These are phyloP conservation scores for Schwanniomyces sp. DNA, from an alignment of 805 yeast species.

Conservation along the genomic window DNA sequence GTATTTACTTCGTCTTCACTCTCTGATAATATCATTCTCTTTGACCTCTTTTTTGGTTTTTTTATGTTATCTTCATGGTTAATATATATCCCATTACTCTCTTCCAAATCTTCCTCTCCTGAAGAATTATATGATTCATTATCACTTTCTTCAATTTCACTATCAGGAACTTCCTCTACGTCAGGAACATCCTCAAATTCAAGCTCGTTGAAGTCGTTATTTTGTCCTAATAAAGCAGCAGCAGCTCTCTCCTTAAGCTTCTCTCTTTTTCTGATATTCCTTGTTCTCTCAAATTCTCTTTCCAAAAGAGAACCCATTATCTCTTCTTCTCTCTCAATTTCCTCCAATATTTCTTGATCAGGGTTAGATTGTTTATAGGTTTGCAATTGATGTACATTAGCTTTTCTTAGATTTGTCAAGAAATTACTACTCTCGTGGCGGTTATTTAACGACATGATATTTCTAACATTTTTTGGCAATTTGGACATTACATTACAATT, in stretches of 20 bases:
- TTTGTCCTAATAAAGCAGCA: slow-evolving; percentile 24
- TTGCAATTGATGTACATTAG: slow-evolving; percentile 45
- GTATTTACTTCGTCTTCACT: slow-evolving; percentile 18
- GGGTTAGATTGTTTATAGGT: slow-evolving; percentile 20
- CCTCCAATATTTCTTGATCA: slow-evolving; percentile 29
- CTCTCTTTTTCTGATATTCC: slow-evolving; percentile 44
- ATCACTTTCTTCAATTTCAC: slow-evolving; percentile 21
- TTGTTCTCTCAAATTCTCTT: slow-evolving; percentile 50
- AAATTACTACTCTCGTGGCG: slow-evolving; percentile 18
- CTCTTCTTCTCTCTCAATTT: slow-evolving; percentile 43
- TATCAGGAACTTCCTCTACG: slow-evolving; percentile 15
- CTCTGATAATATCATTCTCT: slow-evolving; percentile 8
- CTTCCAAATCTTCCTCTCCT: slow-evolving; percentile 17
- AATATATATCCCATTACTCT: slow-evolving; percentile 14
- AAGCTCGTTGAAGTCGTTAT: slow-evolving; percentile 12
- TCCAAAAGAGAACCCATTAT: slow-evolving; percentile 47
- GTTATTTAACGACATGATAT: slow-evolving; percentile 5
- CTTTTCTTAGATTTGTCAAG: slow-evolving; percentile 36
- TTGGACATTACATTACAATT: slow-evolving; percentile 4
- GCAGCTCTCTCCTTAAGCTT: slow-evolving; percentile 38
- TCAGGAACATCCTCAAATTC: slow-evolving; percentile 7
- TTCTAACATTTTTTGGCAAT: slow-evolving; percentile 13
- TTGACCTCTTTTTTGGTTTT: slow-evolving; percentile 6
- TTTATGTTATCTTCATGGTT: slow-evolving; percentile 7
- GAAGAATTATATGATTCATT: slow-evolving; percentile 22